These are phyloP conservation scores for Elaeis oleifera DNA, from an alignment of 202 grass and related monocot genomes.

Conservation along the genomic window DNA sequence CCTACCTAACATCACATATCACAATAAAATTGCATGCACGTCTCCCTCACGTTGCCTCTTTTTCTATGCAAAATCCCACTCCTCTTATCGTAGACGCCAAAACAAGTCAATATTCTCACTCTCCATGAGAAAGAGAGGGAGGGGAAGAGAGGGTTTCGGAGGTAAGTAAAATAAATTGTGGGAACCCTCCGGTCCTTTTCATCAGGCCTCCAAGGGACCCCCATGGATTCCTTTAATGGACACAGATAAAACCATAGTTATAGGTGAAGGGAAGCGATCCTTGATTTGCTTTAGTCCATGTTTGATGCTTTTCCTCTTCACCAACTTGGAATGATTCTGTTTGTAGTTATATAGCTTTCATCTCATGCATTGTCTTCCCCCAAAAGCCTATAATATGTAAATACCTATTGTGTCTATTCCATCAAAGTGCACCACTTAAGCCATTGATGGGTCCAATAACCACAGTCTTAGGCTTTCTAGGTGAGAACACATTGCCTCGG, in stretches of 20 bases:
- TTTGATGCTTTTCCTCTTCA: slow-evolving; percentile 2
- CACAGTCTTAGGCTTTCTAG: neutral
- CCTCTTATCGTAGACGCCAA: neutral
- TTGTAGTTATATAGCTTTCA: neutral
- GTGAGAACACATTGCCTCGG: neutral
- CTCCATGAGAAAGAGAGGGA: neutral
- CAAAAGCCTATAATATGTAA: too few relatives aligned
- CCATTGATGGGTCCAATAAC: slow-evolving; percentile 1
- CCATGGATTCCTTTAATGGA: too few relatives aligned
- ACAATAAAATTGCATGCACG: slow-evolving; percentile 1
- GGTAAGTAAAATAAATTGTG: neutral
- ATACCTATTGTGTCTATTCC: neutral
- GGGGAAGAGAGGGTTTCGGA: neutral
- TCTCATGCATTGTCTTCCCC: too few relatives aligned
- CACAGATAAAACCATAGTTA: too few relatives aligned
- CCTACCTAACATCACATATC: neutral
- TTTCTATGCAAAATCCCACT: neutral
- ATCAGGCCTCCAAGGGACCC: too few relatives aligned
- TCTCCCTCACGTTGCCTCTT: neutral
- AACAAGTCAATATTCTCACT: neutral
- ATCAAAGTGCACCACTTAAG: slow-evolving; percentile 3
- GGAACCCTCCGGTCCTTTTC: neutral
- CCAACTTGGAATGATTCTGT: neutral
- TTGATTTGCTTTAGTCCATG: neutral
- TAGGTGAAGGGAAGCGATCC: too few relatives aligned